A percentile compares a stretch with the other conserved stretches of the same genome.
Evolutionary conservation across 2,329 filamentous ascomycete species (phyloP).

Genomic region (Aspergillus phoenicis): DNA sequence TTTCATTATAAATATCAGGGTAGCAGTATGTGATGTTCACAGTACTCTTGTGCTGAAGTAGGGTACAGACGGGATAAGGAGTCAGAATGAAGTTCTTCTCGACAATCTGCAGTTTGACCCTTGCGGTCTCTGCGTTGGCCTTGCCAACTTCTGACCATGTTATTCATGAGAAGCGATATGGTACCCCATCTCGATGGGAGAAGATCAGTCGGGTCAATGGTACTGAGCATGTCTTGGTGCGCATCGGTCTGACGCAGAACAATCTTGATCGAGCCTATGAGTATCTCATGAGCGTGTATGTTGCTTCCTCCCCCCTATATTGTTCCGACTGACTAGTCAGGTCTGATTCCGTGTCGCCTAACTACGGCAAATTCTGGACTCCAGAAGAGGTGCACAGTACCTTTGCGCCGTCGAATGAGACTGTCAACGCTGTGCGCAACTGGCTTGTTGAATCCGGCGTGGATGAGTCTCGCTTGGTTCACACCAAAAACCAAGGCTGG

Average conservation of each 20-base stretch:
- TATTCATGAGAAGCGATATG: not conserved
- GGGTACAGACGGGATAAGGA: no score
- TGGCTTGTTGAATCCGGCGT: constrained; percentile 35
- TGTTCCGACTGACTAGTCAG: not conserved
- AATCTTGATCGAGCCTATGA: constrained; percentile 33
- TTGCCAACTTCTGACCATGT: constrained; percentile 3
- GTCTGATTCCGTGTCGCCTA: constrained; percentile 40
- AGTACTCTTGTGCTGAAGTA: no score
- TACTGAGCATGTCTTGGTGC: constrained; percentile 16
- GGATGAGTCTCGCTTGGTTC: constrained; percentile 26
- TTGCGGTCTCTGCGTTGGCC: not conserved
- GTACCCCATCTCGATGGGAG: not conserved
- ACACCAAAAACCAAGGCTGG: constrained; percentile 41
- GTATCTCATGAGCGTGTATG: constrained; percentile 37
- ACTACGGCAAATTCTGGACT: constrained; percentile 39
- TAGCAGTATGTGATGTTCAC: no score
- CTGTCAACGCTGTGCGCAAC: constrained; percentile 30
- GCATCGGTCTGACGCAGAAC: constrained; percentile 32
- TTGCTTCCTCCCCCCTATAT: not conserved
- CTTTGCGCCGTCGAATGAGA: constrained; percentile 38
- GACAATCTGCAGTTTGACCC: not conserved
- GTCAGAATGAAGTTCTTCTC: constrained; percentile 1
- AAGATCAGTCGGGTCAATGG: constrained; percentile 3
- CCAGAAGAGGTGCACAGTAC: constrained; percentile 37
- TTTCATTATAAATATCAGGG: no score